Conservation (phyloP, 768 basidiomycete species). For the Punctularia strigosozonata region DNA sequence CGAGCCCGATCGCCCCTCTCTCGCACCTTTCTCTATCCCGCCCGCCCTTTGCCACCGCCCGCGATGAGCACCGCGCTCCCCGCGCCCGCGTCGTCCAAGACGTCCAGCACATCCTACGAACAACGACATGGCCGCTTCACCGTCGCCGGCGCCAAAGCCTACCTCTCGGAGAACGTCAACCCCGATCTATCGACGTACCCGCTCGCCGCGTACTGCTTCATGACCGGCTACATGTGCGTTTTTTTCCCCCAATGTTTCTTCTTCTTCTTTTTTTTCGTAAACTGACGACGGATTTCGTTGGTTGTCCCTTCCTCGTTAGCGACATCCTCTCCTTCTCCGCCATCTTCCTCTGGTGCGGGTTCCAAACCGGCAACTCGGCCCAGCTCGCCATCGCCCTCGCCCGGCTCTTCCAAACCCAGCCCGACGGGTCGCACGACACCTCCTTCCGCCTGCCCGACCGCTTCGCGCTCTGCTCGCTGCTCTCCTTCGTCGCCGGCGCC, state of each 20-base stretch:
- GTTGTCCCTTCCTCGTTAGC: slow-evolving; percentile 20
- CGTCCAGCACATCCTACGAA: too few relatives aligned
- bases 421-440: slow-evolving; percentile 32
- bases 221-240: slow-evolving; percentile 72
- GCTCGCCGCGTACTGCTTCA: slow-evolving; percentile 58
- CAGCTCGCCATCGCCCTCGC: slow-evolving; percentile 77
- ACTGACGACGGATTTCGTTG: too few relatives aligned
- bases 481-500: slow-evolving; percentile 70
- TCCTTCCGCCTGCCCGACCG: slow-evolving; percentile 73
- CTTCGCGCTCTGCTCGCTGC: slow-evolving; percentile 68
- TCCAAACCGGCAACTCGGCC: slow-evolving; percentile 71
- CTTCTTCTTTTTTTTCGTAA: not conserved
- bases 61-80: too few relatives aligned
- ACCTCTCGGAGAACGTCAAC: slow-evolving; percentile 34
- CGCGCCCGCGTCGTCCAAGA: too few relatives aligned
- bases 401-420: slow-evolving; percentile 52
- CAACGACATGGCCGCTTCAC: too few relatives aligned
- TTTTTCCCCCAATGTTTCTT: not conserved
- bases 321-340: slow-evolving; percentile 69
- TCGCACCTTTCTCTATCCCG: too few relatives aligned
- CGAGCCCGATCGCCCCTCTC: too few relatives aligned
- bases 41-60: too few relatives aligned
- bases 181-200: slow-evolving; percentile 37
- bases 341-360: slow-evolving; percentile 76
- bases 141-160: too few relatives aligned